These are phyloP conservation scores for Cucurbita moschata DNA, from an alignment of 306 rosid species.

Conservation along the genomic window DNA sequence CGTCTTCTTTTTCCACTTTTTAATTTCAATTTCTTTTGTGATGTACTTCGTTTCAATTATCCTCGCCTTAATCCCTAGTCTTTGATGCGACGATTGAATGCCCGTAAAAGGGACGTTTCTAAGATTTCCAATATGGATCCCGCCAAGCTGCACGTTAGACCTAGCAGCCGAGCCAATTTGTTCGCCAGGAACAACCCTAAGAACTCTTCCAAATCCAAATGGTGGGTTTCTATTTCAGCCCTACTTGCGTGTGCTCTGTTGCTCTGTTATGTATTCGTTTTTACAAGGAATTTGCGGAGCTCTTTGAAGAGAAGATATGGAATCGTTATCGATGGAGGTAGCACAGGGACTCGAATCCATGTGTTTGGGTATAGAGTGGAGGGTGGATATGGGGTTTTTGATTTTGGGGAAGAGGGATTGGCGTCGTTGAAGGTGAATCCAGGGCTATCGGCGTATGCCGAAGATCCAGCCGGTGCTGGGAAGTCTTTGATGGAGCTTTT, in stretches of 20 bases:
- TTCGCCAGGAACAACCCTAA: conserved; percentile 38
- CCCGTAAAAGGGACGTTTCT: conserved; percentile 31
- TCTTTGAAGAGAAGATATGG: conserved; percentile 23
- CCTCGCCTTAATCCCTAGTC: neutral
- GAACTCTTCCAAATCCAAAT: conserved; percentile 11
- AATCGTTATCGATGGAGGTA: conserved; percentile 77
- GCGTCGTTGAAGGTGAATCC: conserved; percentile 60
- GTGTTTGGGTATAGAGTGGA: conserved; percentile 33
- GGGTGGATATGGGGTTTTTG: conserved; percentile 16
- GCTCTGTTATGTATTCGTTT: conserved; percentile 17
- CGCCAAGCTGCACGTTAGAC: conserved; percentile 41
- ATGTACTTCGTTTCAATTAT: neutral
- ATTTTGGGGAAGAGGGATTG: conserved; percentile 41
- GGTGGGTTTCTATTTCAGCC: conserved; percentile 10
- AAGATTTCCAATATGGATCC: conserved; percentile 48
- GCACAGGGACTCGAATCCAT: conserved; percentile 78
- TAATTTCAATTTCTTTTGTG: neutral
- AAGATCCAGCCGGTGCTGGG: conserved; percentile 47
- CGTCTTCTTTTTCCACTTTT: neutral
- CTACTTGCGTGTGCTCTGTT: conserved; percentile 20
- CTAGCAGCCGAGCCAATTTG: conserved; percentile 43
- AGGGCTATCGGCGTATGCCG: conserved; percentile 56
- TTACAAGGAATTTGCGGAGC: neutral
- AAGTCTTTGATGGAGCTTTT: conserved; percentile 41
- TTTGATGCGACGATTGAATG: conserved; percentile 79